A percentile compares a stretch with the other conserved stretches of the same genome.
Evolutionary conservation across 805 yeast species (phyloP).

Genomic region (Yarrowia sp.): DNA sequence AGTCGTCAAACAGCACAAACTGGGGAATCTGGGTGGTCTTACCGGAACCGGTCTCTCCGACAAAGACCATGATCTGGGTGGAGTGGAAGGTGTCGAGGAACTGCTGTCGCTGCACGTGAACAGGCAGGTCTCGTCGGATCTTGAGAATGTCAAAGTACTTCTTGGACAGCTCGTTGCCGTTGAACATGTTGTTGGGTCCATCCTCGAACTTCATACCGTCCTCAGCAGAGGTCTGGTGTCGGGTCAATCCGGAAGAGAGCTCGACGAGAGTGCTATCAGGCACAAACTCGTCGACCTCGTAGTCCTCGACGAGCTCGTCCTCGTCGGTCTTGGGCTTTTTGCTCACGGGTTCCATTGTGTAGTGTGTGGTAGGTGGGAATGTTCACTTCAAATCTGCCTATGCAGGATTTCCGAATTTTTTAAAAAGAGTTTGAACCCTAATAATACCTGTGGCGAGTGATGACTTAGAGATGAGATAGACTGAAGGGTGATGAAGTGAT

Average conservation of each 20-base stretch:
- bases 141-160: constrained; percentile 76
- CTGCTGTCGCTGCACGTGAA: constrained; percentile 88
- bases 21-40: constrained; percentile 98
- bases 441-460: background rate
- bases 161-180: constrained; percentile 59
- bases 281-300: background rate
- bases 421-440: constrained; percentile 21
- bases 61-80: constrained; percentile 94
- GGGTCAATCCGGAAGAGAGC: constrained; percentile 26
- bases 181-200: constrained; percentile 72
- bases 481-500: background rate
- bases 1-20: constrained; percentile 86
- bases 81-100: constrained; percentile 79
- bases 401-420: constrained; percentile 22
- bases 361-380: background rate
- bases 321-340: constrained; percentile 26
- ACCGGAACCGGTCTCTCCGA: constrained; percentile 99
- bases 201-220: constrained; percentile 41
- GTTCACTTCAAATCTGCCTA: background rate
- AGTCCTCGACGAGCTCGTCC: constrained; percentile 5
- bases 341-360: constrained; percentile 25
- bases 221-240: constrained; percentile 40
- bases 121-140: constrained; percentile 83
- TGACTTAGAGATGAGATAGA: background rate
- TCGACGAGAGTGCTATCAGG: constrained; percentile 17